A percentile compares a stretch with the other conserved stretches of the same genome.
Conservation (phyloP, 2,329 filamentous ascomycete species). For the Claviceps sp. region DNA sequence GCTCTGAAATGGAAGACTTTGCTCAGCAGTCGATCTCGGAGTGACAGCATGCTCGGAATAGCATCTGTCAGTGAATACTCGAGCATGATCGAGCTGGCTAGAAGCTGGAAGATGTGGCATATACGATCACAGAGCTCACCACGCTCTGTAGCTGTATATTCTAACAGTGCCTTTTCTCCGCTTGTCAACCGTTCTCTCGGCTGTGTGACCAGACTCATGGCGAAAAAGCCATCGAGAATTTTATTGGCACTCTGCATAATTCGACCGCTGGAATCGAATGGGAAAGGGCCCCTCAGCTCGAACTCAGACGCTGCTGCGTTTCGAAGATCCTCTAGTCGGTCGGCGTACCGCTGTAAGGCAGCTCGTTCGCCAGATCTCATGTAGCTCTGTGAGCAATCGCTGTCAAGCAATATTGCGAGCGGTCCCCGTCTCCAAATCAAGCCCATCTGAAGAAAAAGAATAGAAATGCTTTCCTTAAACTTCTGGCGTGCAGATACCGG, state of each 20-base stretch:
- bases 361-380: slow-evolving; percentile 75
- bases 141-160: slow-evolving; percentile 65
- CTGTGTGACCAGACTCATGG: slow-evolving; percentile 79
- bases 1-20: slow-evolving; percentile 75
- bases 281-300: slow-evolving; percentile 71
- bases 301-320: slow-evolving; percentile 63
- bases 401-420: slow-evolving; percentile 56
- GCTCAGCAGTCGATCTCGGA: slow-evolving; percentile 64
- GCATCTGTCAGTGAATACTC: slow-evolving; percentile 80
- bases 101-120: slow-evolving; percentile 67
- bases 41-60: slow-evolving; percentile 62
- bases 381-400: slow-evolving; percentile 46
- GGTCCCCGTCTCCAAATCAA: slow-evolving; percentile 88
- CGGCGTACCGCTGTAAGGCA: slow-evolving; percentile 62
- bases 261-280: slow-evolving; percentile 50
- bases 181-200: slow-evolving; percentile 60
- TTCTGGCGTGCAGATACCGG: slow-evolving; percentile 75
- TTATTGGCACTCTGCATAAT: slow-evolving; percentile 64
- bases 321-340: slow-evolving; percentile 56
- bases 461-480: slow-evolving; percentile 69
- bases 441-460: slow-evolving; percentile 81
- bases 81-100: slow-evolving; percentile 77
- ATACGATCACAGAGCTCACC: slow-evolving; percentile 69
- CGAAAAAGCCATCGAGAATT: slow-evolving; percentile 79
- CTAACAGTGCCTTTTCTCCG: slow-evolving; percentile 64